Conservation (phyloP, 1,284 basidiomycete genomes). For the Mrakiaceae sp. region DNA sequence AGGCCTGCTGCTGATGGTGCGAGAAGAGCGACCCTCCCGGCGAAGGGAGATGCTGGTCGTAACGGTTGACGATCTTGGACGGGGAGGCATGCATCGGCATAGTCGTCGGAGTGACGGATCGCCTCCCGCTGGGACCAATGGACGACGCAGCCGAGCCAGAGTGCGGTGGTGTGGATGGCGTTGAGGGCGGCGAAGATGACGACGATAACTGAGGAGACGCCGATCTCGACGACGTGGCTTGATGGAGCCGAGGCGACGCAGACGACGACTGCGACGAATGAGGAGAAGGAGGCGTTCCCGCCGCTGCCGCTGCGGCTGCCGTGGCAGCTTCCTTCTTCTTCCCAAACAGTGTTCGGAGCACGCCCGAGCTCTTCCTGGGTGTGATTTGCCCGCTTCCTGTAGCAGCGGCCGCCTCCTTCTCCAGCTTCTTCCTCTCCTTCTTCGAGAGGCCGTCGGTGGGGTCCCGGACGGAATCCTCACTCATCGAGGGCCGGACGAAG, state of each 20-base stretch:
- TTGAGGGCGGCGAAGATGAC: not conserved
- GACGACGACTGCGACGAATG: not conserved
- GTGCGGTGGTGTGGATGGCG: not conserved
- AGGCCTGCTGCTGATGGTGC: too few species aligned
- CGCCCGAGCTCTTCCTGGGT: slow-evolving; percentile 16
- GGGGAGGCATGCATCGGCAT: too few species aligned
- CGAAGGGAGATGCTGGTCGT: too few species aligned
- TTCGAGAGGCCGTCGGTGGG: not conserved
- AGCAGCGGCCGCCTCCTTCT: not conserved
- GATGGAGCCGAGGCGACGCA: not conserved
- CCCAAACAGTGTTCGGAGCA: slow-evolving; percentile 12
- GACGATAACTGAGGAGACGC: not conserved
- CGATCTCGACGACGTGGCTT: not conserved
- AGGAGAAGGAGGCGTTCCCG: not conserved
- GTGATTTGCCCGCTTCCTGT: slow-evolving; percentile 3
- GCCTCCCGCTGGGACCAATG: too few species aligned
- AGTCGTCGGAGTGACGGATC: too few species aligned
- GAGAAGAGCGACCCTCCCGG: too few species aligned
- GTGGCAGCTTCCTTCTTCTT: slow-evolving; percentile 14
- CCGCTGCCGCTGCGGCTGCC: not conserved
- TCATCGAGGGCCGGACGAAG: not conserved
- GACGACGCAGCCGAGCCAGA: not conserved
- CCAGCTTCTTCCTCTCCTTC: not conserved
- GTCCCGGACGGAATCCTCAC: not conserved
- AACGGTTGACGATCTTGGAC: too few species aligned